Base-by-base conservation (phyloP, 2,329 filamentous ascomycete genomes). In the Colletotrichum sp. region DNA sequence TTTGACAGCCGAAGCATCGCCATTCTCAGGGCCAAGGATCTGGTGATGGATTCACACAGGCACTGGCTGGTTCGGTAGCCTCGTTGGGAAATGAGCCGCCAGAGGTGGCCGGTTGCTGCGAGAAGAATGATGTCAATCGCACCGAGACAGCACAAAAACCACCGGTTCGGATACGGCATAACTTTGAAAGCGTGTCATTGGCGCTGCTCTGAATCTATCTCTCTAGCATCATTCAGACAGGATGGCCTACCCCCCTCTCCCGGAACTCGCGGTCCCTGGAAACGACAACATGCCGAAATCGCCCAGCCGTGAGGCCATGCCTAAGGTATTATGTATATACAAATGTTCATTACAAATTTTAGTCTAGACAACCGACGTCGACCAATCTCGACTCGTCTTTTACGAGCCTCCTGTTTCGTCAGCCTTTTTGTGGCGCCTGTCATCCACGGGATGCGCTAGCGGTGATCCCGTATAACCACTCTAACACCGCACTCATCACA, bases 321-420 rank as follows among this genome's bases (percentile, higher is more conserved):
- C 68, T 26, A 15, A 55, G 36, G 24, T 62, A 76, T 74, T 76
- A 74, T 76, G 57, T 74, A 74, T 57, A 76, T 65, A 44, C 57
- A 73, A 69, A 74, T 9, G 28, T 73, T 55, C 34, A 76, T 76
- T 76, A 76, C 59, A 76, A 76, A 36, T 76, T 64, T n/a, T 76
- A 74, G 65, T 76, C 59, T 60, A 65, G 18, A 44, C n/a, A 18
- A 3, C 28, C 44, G 63, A 65, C 32, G 36, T 69, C 26, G 57
- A 52, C 74, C 70, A 74, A 62, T 60, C 69, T 73, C 44, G 44
- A 68, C 69, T 64, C 59, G 69, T 44, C n/a, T 49, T 68, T 65
- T 49, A 52, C 32, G 55, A 39, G 44, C 44, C 44, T 36, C 59
- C 65, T 30, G 28, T 65, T 69, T 55, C 21, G 49, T 24, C 15